These are phyloP conservation scores for Fusarium coicis DNA, from an alignment of 2,329 filamentous ascomycete species.

Conservation along the genomic window DNA sequence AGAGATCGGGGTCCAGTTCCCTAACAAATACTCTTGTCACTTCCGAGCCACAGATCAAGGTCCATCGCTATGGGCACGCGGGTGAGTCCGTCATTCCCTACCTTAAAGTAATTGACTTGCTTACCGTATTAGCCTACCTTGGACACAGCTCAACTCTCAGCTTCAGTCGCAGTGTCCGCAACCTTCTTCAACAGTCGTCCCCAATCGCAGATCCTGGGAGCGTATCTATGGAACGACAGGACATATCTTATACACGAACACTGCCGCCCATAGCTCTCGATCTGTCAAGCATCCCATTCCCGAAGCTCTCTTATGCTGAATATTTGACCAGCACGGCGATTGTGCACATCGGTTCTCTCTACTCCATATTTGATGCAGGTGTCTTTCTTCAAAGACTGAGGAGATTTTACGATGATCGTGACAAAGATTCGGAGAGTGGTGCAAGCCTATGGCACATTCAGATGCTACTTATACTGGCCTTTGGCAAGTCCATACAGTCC, in stretches of 20 bases:
- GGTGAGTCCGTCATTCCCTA: not conserved
- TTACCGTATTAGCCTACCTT: conserved; percentile 26
- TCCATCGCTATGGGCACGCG: conserved; percentile 32
- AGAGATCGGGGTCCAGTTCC: not conserved
- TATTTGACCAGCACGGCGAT: conserved; percentile 32
- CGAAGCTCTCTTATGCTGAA: conserved; percentile 30
- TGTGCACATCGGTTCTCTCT: conserved; percentile 32
- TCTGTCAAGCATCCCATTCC: conserved; percentile 18
- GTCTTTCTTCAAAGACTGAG: conserved; percentile 15
- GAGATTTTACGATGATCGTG: conserved; percentile 20
- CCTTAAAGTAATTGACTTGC: not conserved
- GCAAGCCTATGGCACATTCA: conserved; percentile 34
- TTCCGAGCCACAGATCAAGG: conserved; percentile 35
- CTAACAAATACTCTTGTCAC: conserved; percentile 32
- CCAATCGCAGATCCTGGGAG: conserved; percentile 19
- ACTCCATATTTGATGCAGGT: conserved; percentile 25
- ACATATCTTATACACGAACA: conserved; percentile 26
- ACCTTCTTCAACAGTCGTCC: conserved; percentile 30
- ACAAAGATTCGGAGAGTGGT: not conserved
- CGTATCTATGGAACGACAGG: conserved; percentile 27
- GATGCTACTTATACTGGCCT: conserved; percentile 32
- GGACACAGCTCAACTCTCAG: conserved; percentile 35
- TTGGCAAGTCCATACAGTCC: conserved; percentile 34
- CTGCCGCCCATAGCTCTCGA: conserved; percentile 26
- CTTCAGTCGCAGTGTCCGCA: conserved; percentile 35